Evolutionary conservation across 106 monocot species (phyloP), one percentile per base, ranked within the genome.

Genomic region (Dendrobium chrysotoxum): DNA sequence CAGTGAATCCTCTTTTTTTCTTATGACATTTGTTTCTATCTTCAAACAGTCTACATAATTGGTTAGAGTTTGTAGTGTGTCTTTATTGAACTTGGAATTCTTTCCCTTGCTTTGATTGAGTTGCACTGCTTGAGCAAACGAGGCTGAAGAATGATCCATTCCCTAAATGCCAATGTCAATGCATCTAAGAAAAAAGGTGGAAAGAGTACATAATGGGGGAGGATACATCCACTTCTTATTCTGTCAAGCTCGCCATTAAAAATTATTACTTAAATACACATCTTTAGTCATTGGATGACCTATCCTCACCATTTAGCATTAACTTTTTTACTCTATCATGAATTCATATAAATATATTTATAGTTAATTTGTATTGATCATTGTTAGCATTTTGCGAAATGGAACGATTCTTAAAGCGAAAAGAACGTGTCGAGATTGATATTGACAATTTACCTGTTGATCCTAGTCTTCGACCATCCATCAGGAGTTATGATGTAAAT

Each of bases 221-320:
- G 94, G 97, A 98, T 98, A 95, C 97, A 98, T 81, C 97, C 97
- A 84, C 91, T 98, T 88, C 94, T 88, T 85, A 98, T 98, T 77
- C 97, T 82, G 81, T 98, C 97, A 13, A 98, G 81, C 84, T 98
- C 97, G 80, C 97, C 97, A 75, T 98, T 98, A 80, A 98, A 98
- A 85, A 98, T 88, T 50, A 98, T 91, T 39, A 98, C n/a, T n/a
- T n/a, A n/a, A n/a, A n/a, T n/a, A n/a, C n/a, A n/a, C n/a, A n/a
- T n/a, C n/a, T n/a, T n/a, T n/a, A n/a, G n/a, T n/a, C n/a, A n/a
- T n/a, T n/a, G n/a, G n/a, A n/a, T n/a, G n/a, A n/a, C n/a, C n/a
- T n/a, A n/a, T n/a, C n/a, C n/a, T n/a, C n/a, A n/a, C n/a, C n/a
- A n/a, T n/a, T n/a, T n/a, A n/a, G n/a, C n/a, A n/a, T n/a, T n/a